Evolutionary conservation across 2,329 filamentous ascomycete species (phyloP), one percentile per base, ranked within the genome.

Genomic region (Cryphonectria radicalis): DNA sequence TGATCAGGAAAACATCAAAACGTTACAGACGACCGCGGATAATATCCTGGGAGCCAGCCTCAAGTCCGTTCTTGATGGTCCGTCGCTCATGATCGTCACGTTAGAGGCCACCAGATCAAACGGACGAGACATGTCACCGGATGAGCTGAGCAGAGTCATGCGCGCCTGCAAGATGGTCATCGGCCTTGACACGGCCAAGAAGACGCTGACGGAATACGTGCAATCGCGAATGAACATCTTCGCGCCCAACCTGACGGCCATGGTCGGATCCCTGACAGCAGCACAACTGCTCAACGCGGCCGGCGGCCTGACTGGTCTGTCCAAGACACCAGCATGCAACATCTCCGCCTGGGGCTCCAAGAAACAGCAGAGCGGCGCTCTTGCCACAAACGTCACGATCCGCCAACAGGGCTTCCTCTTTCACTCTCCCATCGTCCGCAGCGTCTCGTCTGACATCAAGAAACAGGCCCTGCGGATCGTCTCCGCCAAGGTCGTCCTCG

Each of bases 181-280:
- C n/a, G 88, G 91, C 53, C 89, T 99, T 13, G 94, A 98, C 79
- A 90, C 88, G 75, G 94, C 95, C 40, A 98, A 98, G 81, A 91
- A 89, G 73, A 92, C 91, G 0, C 87, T 99, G 69, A 97, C 93
- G 1, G 92, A 96, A 79, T 99, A 97, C 78, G 96, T 99, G 22
- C 93, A 98, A 82, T 98, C 95, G 50, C 93, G 96, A 73, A 98
- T 99, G 93, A 96, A 92, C 75, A 87, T 97, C 46, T 98, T 98
- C 79, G 96, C 96, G 5, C 96, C 96, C 0, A 99, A 99, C 77
- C 83, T 98, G 68, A 97, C 96, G 0, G 91, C 90, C 1, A 88
- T 99, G 25, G 93, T 99, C 71, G 96, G 96, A 25, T 96, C 95
- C 0, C 87, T 97, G 25, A 98, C 95, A 3, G 95, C 96, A 10